These are phyloP conservation scores for Monascus ruber DNA, from an alignment of 2,329 filamentous ascomycete genomes.

Conservation along the genomic window DNA sequence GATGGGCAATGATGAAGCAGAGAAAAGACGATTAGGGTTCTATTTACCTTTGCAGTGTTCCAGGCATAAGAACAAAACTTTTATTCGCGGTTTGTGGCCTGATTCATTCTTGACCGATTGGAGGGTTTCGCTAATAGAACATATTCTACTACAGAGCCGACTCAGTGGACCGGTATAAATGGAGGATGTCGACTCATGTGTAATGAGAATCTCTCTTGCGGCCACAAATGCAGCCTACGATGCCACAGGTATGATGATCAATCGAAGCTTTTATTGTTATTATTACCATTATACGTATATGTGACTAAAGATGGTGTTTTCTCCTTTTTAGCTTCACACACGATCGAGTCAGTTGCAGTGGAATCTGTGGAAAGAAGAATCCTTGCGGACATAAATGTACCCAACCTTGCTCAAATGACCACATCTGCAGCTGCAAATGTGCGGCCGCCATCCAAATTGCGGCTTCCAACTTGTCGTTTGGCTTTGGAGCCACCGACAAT, in stretches of 20 bases:
- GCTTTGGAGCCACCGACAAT: neutral
- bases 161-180: slow-evolving; percentile 42
- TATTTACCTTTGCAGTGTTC: slow-evolving; percentile 53
- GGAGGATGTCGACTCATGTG: slow-evolving; percentile 45
- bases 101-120: neutral
- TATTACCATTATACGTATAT: neutral
- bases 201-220: slow-evolving; percentile 34
- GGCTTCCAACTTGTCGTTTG: neutral
- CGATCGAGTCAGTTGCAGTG: slow-evolving; percentile 22
- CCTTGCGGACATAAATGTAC: slow-evolving; percentile 30
- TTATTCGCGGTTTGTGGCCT: slow-evolving; percentile 34
- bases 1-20: slow-evolving; percentile 18
- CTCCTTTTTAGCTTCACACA: slow-evolving; percentile 24
- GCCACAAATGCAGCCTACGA: slow-evolving; percentile 39
- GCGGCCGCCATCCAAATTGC: neutral
- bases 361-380: slow-evolving; percentile 21
- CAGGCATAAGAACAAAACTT: slow-evolving; percentile 43
- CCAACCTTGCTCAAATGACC: slow-evolving; percentile 15
- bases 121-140: slow-evolving; percentile 3
- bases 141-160: slow-evolving; percentile 24
- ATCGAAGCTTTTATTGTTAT: neutral
- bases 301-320: slow-evolving; percentile 2
- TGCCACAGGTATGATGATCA: slow-evolving; percentile 40
- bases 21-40: slow-evolving; percentile 32
- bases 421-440: slow-evolving; percentile 21